Evolutionary conservation across 2,329 filamentous ascomycete species (phyloP).

Genomic region (Chaetomium strumarium): DNA sequence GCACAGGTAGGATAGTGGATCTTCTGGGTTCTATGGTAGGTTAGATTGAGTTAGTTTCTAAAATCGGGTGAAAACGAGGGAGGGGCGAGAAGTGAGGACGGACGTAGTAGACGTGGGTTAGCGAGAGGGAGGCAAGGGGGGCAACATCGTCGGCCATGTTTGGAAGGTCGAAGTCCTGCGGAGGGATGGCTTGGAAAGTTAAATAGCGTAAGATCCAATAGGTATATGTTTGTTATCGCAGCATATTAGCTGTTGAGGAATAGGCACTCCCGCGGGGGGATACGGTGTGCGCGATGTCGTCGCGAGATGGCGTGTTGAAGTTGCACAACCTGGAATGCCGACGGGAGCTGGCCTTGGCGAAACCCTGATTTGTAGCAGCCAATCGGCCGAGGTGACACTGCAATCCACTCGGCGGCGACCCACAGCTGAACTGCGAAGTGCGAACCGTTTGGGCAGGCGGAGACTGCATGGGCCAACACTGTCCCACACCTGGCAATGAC

Average conservation of each 20-base stretch:
- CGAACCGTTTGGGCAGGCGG: background rate
- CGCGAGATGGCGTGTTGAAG: background rate
- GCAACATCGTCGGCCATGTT: slow-evolving; percentile 38
- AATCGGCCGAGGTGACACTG: no score
- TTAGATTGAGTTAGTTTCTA: background rate
- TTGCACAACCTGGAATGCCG: background rate
- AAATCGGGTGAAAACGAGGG: background rate
- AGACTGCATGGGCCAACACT: background rate
- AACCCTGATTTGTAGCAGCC: background rate
- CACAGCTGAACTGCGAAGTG: background rate
- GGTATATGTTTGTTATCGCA: background rate
- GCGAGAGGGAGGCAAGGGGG: slow-evolving; percentile 78
- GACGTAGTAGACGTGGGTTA: slow-evolving; percentile 97
- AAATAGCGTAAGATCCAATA: no score
- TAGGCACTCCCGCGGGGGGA: background rate
- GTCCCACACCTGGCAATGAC: slow-evolving; percentile 4
- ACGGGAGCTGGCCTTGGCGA: no score
- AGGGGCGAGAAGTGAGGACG: slow-evolving; percentile 29
- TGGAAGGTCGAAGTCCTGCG: background rate
- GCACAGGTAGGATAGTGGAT: slow-evolving; percentile 77
- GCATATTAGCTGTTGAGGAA: background rate
- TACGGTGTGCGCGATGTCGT: background rate
- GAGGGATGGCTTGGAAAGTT: background rate
- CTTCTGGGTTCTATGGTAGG: slow-evolving; percentile 69
- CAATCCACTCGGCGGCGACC: no score